Base-by-base conservation (phyloP, 352 stramenopile genomes). In the Pythium folliculosum region DNA sequence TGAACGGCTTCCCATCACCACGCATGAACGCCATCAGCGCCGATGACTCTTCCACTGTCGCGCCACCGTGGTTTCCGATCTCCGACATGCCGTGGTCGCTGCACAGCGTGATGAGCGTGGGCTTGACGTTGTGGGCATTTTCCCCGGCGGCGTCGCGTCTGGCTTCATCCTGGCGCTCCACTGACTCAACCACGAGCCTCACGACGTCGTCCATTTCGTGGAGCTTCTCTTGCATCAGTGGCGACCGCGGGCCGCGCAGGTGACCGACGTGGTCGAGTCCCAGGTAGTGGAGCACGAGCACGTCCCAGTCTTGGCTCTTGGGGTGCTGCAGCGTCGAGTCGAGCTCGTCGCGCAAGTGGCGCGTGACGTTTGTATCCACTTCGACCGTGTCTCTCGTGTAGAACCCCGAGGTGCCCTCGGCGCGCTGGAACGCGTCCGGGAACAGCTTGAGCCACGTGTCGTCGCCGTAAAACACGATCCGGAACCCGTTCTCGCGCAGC, bases 381-480 rank as follows among this genome's bases (percentile, higher is more conserved):
- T 95, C 82, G 32, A 92, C 82, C 0, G 86, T 96, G 71, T 97
- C 89, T 59, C 81, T 79, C 19, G 89, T 94, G 78, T 93, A 97
- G 66, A 97, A 97, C 0, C 89, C 88, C 0, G 88, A 96, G 3
- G 89, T 96, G 5, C 79, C 85, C 53, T 97, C 89, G 0, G 80
- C 66, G 5, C 89, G 86, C 64, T 70, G 65, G 53, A 97, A 97
- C 3, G 74, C 63, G 19, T 77, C 45, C 3, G 89, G 89, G 44
- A 96, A 97, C 13, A 97, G 69, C 67, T 91, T 91, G 27, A 97
- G 84, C 89, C 89, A 97, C 68, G 89, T 97, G 66, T 97, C 89
- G 68, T 97, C 89, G 14, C 89, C 89, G 65, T 96, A 97, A 64
- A 97, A 92, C 45, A 96, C 89, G 44, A 95, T 76, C 3, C 78